phyloP scores from a whole-genome alignment of 2,329 filamentous ascomycete species.

The Penicillium italicum region DNA sequence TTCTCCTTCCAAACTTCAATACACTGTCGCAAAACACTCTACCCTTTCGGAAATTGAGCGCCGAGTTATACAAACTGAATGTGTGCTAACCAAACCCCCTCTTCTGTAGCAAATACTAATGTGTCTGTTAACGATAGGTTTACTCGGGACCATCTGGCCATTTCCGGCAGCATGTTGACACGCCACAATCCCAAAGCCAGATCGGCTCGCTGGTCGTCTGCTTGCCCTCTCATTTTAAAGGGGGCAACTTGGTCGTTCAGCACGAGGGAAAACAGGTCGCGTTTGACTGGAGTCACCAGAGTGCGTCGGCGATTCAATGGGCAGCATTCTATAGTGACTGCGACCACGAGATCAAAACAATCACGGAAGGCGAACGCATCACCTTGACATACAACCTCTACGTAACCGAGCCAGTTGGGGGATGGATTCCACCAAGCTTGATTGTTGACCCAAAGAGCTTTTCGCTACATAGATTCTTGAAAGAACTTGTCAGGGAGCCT shows the following conservation, averaged over 20 bases:
- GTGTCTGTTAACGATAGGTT: constrained; percentile 33
- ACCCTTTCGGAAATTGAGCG: constrained; percentile 39
- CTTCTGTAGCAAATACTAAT: neutral
- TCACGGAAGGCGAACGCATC: constrained; percentile 52
- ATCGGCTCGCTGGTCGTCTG: constrained; percentile 56
- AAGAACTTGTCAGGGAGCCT: constrained; percentile 28
- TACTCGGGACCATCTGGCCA: constrained; percentile 52
- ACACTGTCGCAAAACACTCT: constrained; percentile 9
- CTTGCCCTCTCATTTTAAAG: constrained; percentile 39
- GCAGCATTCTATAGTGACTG: constrained; percentile 40
- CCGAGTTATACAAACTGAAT: constrained; percentile 59
- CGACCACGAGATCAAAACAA: constrained; percentile 41
- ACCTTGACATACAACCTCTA: constrained; percentile 61
- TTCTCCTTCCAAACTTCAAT: constrained; percentile 40
- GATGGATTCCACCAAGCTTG: constrained; percentile 16
- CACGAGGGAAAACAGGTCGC: constrained; percentile 28
- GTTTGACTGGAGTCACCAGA: constrained; percentile 29
- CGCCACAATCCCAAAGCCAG: constrained; percentile 47
- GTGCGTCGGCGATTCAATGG: constrained; percentile 30
- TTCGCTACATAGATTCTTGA: constrained; percentile 37
- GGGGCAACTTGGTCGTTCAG: constrained; percentile 32
- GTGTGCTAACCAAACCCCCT: constrained; percentile 25
- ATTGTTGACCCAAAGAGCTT: constrained; percentile 34
- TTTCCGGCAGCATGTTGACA: constrained; percentile 54
- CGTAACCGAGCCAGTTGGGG: constrained; percentile 33